Evolutionary conservation across 768 basidiomycete genomes (phyloP).

Genomic region (Boletellus ananas): DNA sequence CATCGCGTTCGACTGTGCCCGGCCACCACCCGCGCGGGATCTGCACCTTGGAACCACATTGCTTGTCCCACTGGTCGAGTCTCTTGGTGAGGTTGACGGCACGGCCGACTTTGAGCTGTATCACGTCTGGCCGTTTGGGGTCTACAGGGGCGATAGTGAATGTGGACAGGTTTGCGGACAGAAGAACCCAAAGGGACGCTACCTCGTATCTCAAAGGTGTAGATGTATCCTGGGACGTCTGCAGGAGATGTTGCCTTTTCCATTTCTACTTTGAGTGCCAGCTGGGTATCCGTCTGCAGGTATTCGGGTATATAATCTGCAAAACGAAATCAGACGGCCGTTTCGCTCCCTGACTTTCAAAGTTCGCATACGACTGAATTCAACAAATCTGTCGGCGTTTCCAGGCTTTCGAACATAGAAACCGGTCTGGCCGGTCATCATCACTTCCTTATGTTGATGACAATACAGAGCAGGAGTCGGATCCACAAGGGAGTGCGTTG

Average conservation of each 20-base stretch:
- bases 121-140: conserved; percentile 32
- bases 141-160: conserved; percentile 24
- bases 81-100: conserved; percentile 69
- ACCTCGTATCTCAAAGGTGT: conserved; percentile 79
- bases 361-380: conserved; percentile 48
- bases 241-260: conserved; percentile 47
- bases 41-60: conserved; percentile 74
- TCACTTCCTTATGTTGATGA: conserved; percentile 56
- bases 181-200: conserved; percentile 7
- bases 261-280: conserved; percentile 53
- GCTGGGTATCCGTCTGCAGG: conserved; percentile 56
- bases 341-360: neutral
- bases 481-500: conserved; percentile 22
- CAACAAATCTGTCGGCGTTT: conserved; percentile 42
- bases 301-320: conserved; percentile 71
- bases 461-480: conserved; percentile 47
- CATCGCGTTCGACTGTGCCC: conserved; percentile 42
- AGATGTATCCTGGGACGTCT: conserved; percentile 75
- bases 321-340: conserved; percentile 6
- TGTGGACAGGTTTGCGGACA: neutral
- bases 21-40: conserved; percentile 76
- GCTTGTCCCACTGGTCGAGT: conserved; percentile 76
- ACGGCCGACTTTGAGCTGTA: conserved; percentile 78
- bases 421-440: conserved; percentile 46
- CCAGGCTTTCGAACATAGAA: conserved; percentile 52